These are phyloP conservation scores for Hypomontagnella submonticulosa DNA, from an alignment of 495 filamentous ascomycete species.

Conservation along the genomic window DNA sequence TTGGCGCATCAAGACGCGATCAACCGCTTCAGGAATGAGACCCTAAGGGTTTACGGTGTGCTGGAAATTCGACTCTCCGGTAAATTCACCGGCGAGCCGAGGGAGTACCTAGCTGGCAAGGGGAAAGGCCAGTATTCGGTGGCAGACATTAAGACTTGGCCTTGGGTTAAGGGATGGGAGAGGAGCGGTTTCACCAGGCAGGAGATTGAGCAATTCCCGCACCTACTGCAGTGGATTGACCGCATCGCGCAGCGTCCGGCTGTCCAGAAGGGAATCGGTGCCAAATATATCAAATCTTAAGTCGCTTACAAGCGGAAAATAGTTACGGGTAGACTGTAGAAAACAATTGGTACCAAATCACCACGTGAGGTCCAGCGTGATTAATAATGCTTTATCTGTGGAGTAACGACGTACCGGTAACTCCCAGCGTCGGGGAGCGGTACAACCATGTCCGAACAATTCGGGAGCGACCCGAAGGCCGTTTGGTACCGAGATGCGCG, in stretches of 20 bases:
- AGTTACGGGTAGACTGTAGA: not conserved
- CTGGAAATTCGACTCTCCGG: slow-evolving; percentile 64
- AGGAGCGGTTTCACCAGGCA: slow-evolving; percentile 56
- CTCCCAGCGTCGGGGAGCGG: too few species aligned
- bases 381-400: too few species aligned
- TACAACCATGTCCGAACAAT: too few species aligned
- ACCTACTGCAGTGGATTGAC: slow-evolving; percentile 65
- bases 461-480: too few species aligned
- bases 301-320: not conserved
- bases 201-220: slow-evolving; percentile 62
- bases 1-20: slow-evolving; percentile 57
- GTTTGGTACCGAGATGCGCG: too few species aligned
- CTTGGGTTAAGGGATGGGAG: slow-evolving; percentile 63
- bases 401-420: too few species aligned
- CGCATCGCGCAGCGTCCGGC: slow-evolving; percentile 61
- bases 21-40: slow-evolving; percentile 64
- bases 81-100: slow-evolving; percentile 56
- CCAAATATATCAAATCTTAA: slow-evolving; percentile 51
- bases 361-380: too few species aligned
- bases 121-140: slow-evolving; percentile 66
- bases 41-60: slow-evolving; percentile 63
- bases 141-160: slow-evolving; percentile 67
- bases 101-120: slow-evolving; percentile 64
- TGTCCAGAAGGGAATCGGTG: slow-evolving; percentile 61
- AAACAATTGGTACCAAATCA: too few species aligned